Percentiles rank a stretch among this genome's conserved stretches.
These are phyloP conservation scores for Chaetoceros tenuissimus DNA, from an alignment of 108 stramenopile species.

Conservation along the genomic window DNA sequence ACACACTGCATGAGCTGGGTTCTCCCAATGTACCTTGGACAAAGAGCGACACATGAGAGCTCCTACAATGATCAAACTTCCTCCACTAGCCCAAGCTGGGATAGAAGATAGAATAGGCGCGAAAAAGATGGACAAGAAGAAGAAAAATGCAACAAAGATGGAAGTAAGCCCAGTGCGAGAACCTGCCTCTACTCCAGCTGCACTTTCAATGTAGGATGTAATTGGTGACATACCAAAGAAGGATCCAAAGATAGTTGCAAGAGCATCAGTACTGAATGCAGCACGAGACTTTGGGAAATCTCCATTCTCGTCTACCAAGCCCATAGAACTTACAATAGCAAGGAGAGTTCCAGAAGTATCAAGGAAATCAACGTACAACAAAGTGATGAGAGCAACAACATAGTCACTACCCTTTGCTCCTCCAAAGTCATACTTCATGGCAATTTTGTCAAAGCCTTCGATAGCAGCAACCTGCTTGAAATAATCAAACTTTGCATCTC, in stretches of 20 bases:
- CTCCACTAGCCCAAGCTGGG: slow-evolving; percentile 81
- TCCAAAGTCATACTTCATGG: slow-evolving; percentile 6
- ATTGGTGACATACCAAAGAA: slow-evolving; percentile 56
- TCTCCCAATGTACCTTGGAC: slow-evolving; percentile 60
- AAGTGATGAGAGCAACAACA: slow-evolving; percentile 41
- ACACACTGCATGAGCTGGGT: slow-evolving; percentile 51
- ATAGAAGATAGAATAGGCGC: slow-evolving; percentile 77
- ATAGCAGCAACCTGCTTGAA: slow-evolving; percentile 48
- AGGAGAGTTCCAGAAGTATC: slow-evolving; percentile 35
- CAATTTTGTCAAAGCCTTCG: slow-evolving; percentile 25
- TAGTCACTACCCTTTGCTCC: neutral
- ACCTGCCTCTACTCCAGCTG: slow-evolving; percentile 51
- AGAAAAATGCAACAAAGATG: slow-evolving; percentile 35
- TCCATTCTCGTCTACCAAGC: slow-evolving; percentile 39
- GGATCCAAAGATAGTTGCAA: slow-evolving; percentile 55
- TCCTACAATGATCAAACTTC: slow-evolving; percentile 70
- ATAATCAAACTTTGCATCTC: slow-evolving; percentile 47
- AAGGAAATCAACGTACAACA: slow-evolving; percentile 54
- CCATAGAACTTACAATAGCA: slow-evolving; percentile 8
- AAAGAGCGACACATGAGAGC: slow-evolving; percentile 53
- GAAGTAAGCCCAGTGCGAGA: slow-evolving; percentile 56
- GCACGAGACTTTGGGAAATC: slow-evolving; percentile 40
- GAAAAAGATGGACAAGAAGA: slow-evolving; percentile 41
- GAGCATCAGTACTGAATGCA: slow-evolving; percentile 49
- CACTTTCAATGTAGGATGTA: slow-evolving; percentile 44